A percentile compares a stretch with the other conserved stretches of the same genome.
phyloP scores from a whole-genome alignment of 2,329 filamentous ascomycete genomes.

The Exserohilum rostratum region DNA sequence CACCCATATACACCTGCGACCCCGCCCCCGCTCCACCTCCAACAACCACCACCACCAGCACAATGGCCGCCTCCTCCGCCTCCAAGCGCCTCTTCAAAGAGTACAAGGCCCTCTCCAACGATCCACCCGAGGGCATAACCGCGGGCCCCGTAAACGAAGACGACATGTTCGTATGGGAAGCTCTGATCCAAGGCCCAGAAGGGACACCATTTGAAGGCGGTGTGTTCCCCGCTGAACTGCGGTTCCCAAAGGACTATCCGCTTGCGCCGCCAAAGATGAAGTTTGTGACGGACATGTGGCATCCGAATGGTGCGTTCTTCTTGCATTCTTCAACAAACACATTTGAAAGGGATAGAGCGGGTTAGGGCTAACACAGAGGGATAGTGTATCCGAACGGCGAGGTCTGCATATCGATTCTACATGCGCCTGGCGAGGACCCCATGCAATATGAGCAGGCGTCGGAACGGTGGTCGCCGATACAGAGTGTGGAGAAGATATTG shows the following conservation, averaged over 20 bases:
- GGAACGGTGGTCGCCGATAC: slow-evolving; percentile 94
- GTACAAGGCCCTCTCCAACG: slow-evolving; percentile 91
- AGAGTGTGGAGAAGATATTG: slow-evolving; percentile 92
- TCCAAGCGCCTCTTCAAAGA: slow-evolving; percentile 88
- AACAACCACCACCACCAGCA: background rate
- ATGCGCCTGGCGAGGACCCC: slow-evolving; percentile 91
- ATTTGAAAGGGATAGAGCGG: too few species aligned
- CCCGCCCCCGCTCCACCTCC: background rate
- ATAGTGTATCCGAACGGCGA: slow-evolving; percentile 80
- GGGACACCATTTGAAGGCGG: slow-evolving; percentile 95
- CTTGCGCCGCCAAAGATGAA: slow-evolving; percentile 86
- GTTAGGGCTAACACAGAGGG: background rate
- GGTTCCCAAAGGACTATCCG: slow-evolving; percentile 85
- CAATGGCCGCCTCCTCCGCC: slow-evolving; percentile 61
- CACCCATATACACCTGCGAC: background rate
- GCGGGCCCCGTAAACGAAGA: slow-evolving; percentile 93
- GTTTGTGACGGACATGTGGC: slow-evolving; percentile 86
- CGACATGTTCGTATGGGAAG: slow-evolving; percentile 95
- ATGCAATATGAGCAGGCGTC: slow-evolving; percentile 90
- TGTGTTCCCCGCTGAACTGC: slow-evolving; percentile 85
- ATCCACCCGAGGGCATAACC: slow-evolving; percentile 96
- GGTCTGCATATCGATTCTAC: slow-evolving; percentile 96
- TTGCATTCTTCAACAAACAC: background rate
- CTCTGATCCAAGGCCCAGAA: slow-evolving; percentile 91
- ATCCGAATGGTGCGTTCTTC: slow-evolving; percentile 73